These are phyloP conservation scores for Physcomitrium patens DNA, from an alignment of 225 moss, liverwort and hornwort genomes.

Conservation along the genomic window DNA sequence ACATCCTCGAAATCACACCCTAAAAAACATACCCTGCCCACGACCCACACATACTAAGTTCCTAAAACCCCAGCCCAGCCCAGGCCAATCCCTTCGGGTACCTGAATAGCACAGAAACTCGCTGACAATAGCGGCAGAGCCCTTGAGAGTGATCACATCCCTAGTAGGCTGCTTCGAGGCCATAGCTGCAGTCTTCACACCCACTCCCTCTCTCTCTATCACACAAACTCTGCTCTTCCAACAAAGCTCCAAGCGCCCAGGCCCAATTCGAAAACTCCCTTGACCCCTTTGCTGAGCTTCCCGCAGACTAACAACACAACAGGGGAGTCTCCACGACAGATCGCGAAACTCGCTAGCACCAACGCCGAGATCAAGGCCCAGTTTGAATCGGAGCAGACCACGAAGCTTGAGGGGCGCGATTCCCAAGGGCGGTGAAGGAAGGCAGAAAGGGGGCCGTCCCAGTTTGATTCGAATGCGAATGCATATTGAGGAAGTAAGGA, in stretches of 20 bases:
- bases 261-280: neutral
- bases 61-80: slow-evolving; percentile 4
- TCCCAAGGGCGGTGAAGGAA: neutral
- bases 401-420: neutral
- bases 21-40: neutral
- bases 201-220: neutral
- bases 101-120: slow-evolving; percentile 76
- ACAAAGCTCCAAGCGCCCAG: neutral
- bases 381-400: neutral
- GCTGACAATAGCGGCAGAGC: slow-evolving; percentile 93
- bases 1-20: neutral
- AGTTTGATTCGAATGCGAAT: too few species aligned
- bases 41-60: neutral
- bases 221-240: neutral
- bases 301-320: neutral
- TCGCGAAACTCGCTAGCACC: too few species aligned
- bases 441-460: too few species aligned
- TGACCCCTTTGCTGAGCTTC: neutral
- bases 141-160: slow-evolving; percentile 89
- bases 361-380: neutral
- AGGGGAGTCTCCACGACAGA: too few species aligned
- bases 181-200: slow-evolving; percentile 38
- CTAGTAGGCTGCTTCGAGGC: slow-evolving; percentile 66
- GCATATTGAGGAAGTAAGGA: too few species aligned
- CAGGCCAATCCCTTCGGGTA: neutral